phyloP scores from a whole-genome alignment of 2,329 filamentous ascomycete genomes.

The Aspergillus latus region DNA sequence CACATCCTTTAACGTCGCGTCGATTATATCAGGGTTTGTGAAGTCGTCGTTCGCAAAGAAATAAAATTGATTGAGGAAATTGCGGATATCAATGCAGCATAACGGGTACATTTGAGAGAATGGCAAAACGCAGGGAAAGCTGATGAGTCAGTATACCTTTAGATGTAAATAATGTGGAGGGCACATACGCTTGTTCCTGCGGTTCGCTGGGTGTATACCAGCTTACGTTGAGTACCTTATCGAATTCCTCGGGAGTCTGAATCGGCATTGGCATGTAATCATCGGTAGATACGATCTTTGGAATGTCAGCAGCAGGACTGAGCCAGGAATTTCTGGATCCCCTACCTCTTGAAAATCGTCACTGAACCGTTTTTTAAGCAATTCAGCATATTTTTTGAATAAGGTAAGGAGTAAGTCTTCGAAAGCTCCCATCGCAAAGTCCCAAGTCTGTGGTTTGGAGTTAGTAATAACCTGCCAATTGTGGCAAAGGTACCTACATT shows the following conservation, averaged over 20 bases:
- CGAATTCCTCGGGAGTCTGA: slow-evolving; percentile 83
- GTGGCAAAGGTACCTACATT: slow-evolving; percentile 59
- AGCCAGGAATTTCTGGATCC: not conserved
- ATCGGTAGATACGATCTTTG: slow-evolving; percentile 73
- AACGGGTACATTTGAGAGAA: slow-evolving; percentile 99
- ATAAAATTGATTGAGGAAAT: slow-evolving; percentile 97
- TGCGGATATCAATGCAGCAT: slow-evolving; percentile 96
- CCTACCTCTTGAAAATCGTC: slow-evolving; percentile 88
- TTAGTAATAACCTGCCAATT: slow-evolving; percentile 11
- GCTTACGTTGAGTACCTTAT: slow-evolving; percentile 92
- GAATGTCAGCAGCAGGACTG: slow-evolving; percentile 8
- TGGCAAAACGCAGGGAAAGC: slow-evolving; percentile 90
- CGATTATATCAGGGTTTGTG: slow-evolving; percentile 83
- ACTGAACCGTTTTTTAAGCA: slow-evolving; percentile 87
- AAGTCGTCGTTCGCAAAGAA: slow-evolving; percentile 97
- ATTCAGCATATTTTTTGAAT: slow-evolving; percentile 90
- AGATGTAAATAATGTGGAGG: not conserved
- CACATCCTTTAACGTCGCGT: slow-evolving; percentile 81
- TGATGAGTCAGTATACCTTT: slow-evolving; percentile 34
- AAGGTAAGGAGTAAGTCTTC: slow-evolving; percentile 83
- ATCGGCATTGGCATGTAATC: slow-evolving; percentile 99
- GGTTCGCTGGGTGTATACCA: slow-evolving; percentile 89
- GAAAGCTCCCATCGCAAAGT: slow-evolving; percentile 77
- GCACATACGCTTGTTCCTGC: slow-evolving; percentile 68
- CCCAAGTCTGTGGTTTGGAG: slow-evolving; percentile 66